Base-by-base conservation (phyloP, 1,139 yeast species). In the Kodamaea fungicola region DNA sequence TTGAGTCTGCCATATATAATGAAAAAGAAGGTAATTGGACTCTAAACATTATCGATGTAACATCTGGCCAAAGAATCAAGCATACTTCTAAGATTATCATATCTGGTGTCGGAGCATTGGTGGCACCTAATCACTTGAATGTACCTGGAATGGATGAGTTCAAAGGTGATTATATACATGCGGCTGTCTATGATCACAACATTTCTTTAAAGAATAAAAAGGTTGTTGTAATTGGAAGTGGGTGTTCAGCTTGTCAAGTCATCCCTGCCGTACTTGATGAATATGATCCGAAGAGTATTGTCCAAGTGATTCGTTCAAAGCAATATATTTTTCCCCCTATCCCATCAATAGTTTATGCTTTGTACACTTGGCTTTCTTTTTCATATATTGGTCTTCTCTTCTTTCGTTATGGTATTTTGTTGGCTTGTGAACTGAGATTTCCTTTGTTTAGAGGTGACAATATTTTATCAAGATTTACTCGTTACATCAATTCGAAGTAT, bases 81-180 rank as follows among this genome's bases (percentile, higher is more conserved):
- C 60, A 55, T 41, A 59, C 57, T 8, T 42, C 69, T 24, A 59
- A 58, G 33, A 49, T 65, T 22, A 52, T 73, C 7, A 47, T 61
- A 12, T 45, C 61, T 22, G 62, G 73, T 40, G 46, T 55, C 42
- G 75, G 75, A 12, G 71, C 67, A 1, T 62, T 69, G 46, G 74
- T 68, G 4, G 47, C 52, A 12, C 73, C 73, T 2, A 50, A 45
- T 13, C 61, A 55, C 32, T 55, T 61, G 30, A 39, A 52, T 2
- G 54, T 57, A 6, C 59, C 58, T 4, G 76, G 78, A 0, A 47
- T 74, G 32, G 70, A 67, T 23, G 52, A 51, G 19, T 74, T 67
- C 51, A 56, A 70, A 45, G 80, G 79, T 3, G 49, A 47, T 3
- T 68, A 66, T 47, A 62, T 72, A 63, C 80, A 74, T 46, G 68